These are phyloP conservation scores for Solanum chilense DNA, from an alignment of 257 asterid genomes.

Conservation along the genomic window DNA sequence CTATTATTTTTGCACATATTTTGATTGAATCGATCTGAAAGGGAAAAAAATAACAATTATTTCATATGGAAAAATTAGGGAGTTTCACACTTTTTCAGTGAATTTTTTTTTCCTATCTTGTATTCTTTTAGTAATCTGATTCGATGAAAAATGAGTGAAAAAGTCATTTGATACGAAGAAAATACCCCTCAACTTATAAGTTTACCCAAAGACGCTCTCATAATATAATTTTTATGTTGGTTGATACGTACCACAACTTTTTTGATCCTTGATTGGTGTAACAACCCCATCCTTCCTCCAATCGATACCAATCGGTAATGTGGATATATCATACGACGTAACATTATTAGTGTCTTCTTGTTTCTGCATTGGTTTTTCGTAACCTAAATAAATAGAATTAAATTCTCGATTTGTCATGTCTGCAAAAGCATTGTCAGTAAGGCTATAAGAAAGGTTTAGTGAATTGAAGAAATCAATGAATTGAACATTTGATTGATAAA, in stretches of 20 bases:
- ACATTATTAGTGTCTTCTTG: neutral
- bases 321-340: neutral
- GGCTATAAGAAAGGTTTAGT: slow-evolving; percentile 42
- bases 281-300: slow-evolving; percentile 63
- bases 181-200: neutral
- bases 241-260: slow-evolving; percentile 34
- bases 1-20: no score
- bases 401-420: slow-evolving; percentile 66
- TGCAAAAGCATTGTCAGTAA: slow-evolving; percentile 47
- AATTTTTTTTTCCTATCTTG: no score
- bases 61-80: no score
- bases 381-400: slow-evolving; percentile 36
- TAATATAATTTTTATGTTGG: neutral
- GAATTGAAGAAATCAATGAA: slow-evolving; percentile 40
- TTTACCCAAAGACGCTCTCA: neutral
- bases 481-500: slow-evolving; percentile 39
- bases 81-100: neutral
- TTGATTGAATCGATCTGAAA: no score
- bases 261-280: slow-evolving; percentile 52
- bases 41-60: no score
- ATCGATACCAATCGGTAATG: slow-evolving; percentile 31
- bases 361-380: neutral
- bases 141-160: no score
- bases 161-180: no score
- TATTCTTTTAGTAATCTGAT: no score